Conservation (phyloP, 1,284 basidiomycete species). For the Tylopilus microsporus region DNA sequence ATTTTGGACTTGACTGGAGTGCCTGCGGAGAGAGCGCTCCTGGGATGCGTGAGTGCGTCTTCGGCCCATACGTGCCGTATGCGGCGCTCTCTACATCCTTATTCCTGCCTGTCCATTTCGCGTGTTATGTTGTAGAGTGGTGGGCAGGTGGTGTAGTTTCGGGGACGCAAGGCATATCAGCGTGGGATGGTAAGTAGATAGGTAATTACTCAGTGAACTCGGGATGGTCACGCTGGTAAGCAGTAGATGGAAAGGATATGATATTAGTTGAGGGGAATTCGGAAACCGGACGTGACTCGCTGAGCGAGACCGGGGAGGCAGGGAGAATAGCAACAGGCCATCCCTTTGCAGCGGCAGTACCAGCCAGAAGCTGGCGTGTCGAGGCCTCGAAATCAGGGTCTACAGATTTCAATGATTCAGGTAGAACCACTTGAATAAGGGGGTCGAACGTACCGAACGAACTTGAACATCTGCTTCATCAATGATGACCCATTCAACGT, state of each 20-base stretch:
- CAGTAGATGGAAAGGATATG: conserved; percentile 73
- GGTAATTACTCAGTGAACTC: conserved; percentile 62
- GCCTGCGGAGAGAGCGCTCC: conserved; percentile 20
- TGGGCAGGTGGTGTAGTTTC: conserved; percentile 71
- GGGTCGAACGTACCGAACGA: conserved; percentile 59
- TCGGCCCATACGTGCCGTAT: conserved; percentile 71
- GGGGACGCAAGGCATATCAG: conserved; percentile 72
- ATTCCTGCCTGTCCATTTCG: conserved; percentile 73
- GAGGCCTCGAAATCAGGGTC: conserved; percentile 76
- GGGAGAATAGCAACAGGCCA: conserved; percentile 36
- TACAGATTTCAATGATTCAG: conserved; percentile 3
- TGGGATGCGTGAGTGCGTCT: conserved; percentile 45
- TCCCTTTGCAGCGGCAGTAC: conserved; percentile 62
- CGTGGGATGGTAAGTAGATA: conserved; percentile 57
- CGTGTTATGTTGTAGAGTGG: conserved; percentile 68
- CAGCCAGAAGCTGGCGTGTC: conserved; percentile 63
- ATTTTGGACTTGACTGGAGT: conserved; percentile 46
- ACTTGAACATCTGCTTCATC: conserved; percentile 78
- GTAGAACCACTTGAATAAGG: background rate
- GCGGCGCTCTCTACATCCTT: conserved; percentile 66
- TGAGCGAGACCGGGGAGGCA: conserved; percentile 19
- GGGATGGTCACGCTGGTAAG: conserved; percentile 88
- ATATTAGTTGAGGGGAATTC: conserved; percentile 25
- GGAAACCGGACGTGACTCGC: conserved; percentile 14
- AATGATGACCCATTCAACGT: conserved; percentile 79